Base-by-base conservation (phyloP, 306 rosid species). In the Medicago truncatula region DNA sequence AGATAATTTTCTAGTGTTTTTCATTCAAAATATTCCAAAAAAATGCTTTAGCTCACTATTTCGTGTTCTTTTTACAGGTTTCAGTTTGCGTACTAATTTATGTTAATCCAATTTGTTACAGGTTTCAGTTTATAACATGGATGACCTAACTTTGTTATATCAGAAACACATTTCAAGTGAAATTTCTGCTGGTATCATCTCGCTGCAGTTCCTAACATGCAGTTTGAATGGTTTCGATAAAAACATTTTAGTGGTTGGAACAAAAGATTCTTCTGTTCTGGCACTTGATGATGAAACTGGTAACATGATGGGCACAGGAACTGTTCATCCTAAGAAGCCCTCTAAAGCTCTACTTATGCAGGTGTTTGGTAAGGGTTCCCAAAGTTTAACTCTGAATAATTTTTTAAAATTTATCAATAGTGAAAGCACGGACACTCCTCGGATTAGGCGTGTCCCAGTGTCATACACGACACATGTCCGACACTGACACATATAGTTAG, bases 251-350 rank as follows among this genome's bases (percentile, higher is more conserved):
- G 89, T 80, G 0, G 81, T 90, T 40, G 95, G 87, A 28, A 90
- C 97, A 62, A 88, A 85, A 84, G 97, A 95, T 73, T 92, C 97
- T 14, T 95, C 97, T 76, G 80, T 95, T 76, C 78, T 90, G 40
- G 88, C 93, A 58, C 87, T 95, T 70, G 97, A 95, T 70, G 71
- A 83, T 66, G 96, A 90, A 74, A 89, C 89, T 18, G 97, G 97
- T 74, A 92, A 83, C 69, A 34, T 59, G 59, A 57, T 87, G 71
- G 82, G 84, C 81, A 53, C 89, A 9, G 85, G 73, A 80, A 65
- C 76, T 12, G 87, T 95, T 86, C 95, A 78, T 67, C 98, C 98
- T 1, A 95, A 95, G 95, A 90, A 90, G 86, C 97, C 93, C 81
- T 89, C 91, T 10, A 89, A 73, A 75, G 97, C 98, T 75, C 84